phyloP scores from a whole-genome alignment of 164 flowering plant genomes.

The Amborella trichopoda region DNA sequence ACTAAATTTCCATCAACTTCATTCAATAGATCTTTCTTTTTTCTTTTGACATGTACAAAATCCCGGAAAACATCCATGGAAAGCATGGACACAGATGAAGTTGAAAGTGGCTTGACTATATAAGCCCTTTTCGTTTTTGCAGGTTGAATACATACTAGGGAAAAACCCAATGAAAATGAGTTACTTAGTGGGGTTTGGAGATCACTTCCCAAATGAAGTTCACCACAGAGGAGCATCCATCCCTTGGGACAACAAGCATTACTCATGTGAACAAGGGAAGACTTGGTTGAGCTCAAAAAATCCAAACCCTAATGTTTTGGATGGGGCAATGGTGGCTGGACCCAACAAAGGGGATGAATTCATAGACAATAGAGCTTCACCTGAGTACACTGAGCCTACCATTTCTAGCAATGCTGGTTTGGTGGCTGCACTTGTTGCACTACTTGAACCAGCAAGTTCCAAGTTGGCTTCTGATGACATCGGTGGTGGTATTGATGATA shows the following conservation, averaged over 20 bases:
- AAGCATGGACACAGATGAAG: too few species aligned
- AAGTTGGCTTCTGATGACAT: too few species aligned
- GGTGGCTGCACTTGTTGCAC: conserved; percentile 87
- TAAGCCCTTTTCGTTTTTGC: conserved; percentile 11
- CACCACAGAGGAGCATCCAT: conserved; percentile 96
- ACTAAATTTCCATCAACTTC: too few species aligned
- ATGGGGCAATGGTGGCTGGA: conserved; percentile 98
- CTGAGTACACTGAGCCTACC: conserved; percentile 93
- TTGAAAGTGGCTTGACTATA: too few species aligned
- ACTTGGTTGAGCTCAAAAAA: conserved; percentile 74
- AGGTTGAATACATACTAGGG: conserved; percentile 93
- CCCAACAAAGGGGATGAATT: conserved; percentile 86
- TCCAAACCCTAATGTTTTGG: conserved; percentile 75
- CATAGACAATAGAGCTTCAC: conserved; percentile 68
- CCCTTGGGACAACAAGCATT: conserved; percentile 67
- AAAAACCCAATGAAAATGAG: conserved; percentile 93
- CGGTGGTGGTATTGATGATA: too few species aligned
- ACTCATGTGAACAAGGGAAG: conserved; percentile 93
- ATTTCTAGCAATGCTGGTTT: conserved; percentile 94
- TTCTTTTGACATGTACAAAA: too few species aligned
- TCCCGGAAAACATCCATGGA: too few species aligned
- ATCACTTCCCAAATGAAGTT: conserved; percentile 69
- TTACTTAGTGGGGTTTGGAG: conserved; percentile 82
- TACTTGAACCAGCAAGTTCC: conserved; percentile 27
- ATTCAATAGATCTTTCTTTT: too few species aligned